Percentiles rank a stretch among this genome's conserved stretches.
phyloP scores from a whole-genome alignment of 208 protist genomes.

The Zelonia costaricensis region DNA sequence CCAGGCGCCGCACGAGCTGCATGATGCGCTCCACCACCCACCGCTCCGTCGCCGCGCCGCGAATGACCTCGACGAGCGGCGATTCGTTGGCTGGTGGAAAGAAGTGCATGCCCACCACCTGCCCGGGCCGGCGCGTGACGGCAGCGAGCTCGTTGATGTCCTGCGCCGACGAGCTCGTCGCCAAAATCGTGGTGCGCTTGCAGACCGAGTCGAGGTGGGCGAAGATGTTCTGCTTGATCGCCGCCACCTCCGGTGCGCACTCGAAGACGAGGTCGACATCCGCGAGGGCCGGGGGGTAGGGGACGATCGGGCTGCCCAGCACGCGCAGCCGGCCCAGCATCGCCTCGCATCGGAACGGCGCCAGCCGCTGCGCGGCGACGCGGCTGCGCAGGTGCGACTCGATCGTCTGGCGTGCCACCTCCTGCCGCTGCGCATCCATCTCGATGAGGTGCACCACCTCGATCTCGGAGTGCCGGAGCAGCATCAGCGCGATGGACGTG shows the following conservation, averaged over 20 bases:
- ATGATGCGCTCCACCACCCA: conserved; percentile 53
- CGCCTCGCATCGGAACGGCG: conserved; percentile 21
- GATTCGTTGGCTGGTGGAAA: conserved; percentile 83
- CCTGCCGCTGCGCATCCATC: conserved; percentile 39
- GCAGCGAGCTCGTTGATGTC: conserved; percentile 68
- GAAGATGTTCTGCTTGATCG: conserved; percentile 77
- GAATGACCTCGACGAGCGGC: conserved; percentile 79
- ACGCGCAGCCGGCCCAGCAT: conserved; percentile 36
- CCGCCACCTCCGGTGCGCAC: conserved; percentile 66
- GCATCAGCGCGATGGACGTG: conserved; percentile 69
- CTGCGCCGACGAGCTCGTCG: conserved; percentile 60
- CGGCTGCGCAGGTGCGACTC: conserved; percentile 30
- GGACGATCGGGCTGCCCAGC: conserved; percentile 28
- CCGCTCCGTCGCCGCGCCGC: conserved; percentile 36
- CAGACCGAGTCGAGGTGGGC: conserved; percentile 63
- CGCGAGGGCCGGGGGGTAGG: conserved; percentile 33
- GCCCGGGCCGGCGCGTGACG: conserved; percentile 48
- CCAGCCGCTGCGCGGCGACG: conserved; percentile 34
- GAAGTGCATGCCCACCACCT: conserved; percentile 85
- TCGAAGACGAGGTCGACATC: conserved; percentile 76
- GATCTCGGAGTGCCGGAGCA: conserved; percentile 44
- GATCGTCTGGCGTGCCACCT: conserved; percentile 25
- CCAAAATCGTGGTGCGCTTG: conserved; percentile 70
- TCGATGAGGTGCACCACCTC: conserved; percentile 78
- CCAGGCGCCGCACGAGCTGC: conserved; percentile 46